Conservation (phyloP, 306 rosid species). For the Cucumis hystrix region DNA sequence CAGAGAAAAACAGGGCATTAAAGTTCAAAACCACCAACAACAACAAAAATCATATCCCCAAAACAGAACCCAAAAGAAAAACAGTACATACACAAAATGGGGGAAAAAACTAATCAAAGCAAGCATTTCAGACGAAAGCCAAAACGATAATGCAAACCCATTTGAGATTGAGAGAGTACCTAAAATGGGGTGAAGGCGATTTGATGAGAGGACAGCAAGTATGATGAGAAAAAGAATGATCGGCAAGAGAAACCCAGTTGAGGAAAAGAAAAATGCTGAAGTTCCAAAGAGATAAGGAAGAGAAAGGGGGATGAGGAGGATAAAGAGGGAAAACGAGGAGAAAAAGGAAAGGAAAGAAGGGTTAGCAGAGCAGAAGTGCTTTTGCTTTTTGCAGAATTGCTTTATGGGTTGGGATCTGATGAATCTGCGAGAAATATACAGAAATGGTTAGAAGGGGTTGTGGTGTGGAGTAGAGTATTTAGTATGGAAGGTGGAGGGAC, state of each 20-base stretch:
- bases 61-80: background rate
- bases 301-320: background rate
- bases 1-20: background rate
- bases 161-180: background rate
- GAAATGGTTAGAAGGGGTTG: conserved; percentile 1
- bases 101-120: background rate
- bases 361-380: conserved; percentile 1
- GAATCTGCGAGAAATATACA: conserved; percentile 62
- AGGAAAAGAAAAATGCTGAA: background rate
- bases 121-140: background rate
- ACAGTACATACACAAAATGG: background rate
- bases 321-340: background rate
- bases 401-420: conserved; percentile 40
- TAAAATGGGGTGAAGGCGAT: background rate
- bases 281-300: background rate
- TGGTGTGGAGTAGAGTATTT: background rate
- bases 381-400: conserved; percentile 16
- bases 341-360: background rate
- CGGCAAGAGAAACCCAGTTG: background rate
- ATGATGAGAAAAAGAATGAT: background rate
- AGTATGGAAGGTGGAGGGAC: conserved; percentile 5
- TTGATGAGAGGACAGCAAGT: background rate
- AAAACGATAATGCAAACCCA: background rate
- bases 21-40: background rate
- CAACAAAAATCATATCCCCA: background rate